Evolutionary conservation across 1,139 yeast genomes (phyloP).

Genomic region (Candida sp.): DNA sequence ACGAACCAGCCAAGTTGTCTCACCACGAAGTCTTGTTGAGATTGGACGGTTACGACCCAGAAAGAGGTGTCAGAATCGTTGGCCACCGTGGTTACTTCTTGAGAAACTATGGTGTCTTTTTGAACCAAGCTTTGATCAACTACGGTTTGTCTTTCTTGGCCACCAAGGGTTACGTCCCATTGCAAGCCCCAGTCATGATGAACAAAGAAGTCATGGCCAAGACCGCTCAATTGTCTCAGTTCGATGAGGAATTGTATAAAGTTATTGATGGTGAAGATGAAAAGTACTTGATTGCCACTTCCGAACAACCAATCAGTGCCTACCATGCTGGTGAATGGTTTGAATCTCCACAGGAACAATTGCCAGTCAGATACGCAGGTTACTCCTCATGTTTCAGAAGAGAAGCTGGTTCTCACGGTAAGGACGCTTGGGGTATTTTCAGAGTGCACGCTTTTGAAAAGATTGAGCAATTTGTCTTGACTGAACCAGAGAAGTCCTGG

Average conservation of each 20-base stretch:
- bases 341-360: slow-evolving; percentile 95
- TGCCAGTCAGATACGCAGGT: slow-evolving; percentile 97
- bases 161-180: slow-evolving; percentile 80
- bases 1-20: slow-evolving; percentile 79
- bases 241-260: slow-evolving; percentile 97
- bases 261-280: slow-evolving; percentile 98
- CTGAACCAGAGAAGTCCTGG: slow-evolving; percentile 99
- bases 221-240: slow-evolving; percentile 97
- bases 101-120: slow-evolving; percentile 93
- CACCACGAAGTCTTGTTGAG: slow-evolving; percentile 96
- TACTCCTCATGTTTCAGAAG: slow-evolving; percentile 99
- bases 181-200: slow-evolving; percentile 99
- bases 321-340: slow-evolving; percentile 99
- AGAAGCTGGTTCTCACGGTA: slow-evolving; percentile 99
- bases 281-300: slow-evolving; percentile 97
- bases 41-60: slow-evolving; percentile 98
- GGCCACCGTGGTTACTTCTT: slow-evolving; percentile 99
- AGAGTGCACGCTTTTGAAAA: slow-evolving; percentile 99
- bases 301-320: slow-evolving; percentile 99
- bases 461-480: slow-evolving; percentile 93
- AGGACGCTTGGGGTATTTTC: slow-evolving; percentile 99
- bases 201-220: slow-evolving; percentile 99
- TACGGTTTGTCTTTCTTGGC: slow-evolving; percentile 90
- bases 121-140: slow-evolving; percentile 97
- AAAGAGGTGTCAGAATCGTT: slow-evolving; percentile 96